Conservation (phyloP, 1,284 basidiomycete species). For the Ustilago trichophora region DNA sequence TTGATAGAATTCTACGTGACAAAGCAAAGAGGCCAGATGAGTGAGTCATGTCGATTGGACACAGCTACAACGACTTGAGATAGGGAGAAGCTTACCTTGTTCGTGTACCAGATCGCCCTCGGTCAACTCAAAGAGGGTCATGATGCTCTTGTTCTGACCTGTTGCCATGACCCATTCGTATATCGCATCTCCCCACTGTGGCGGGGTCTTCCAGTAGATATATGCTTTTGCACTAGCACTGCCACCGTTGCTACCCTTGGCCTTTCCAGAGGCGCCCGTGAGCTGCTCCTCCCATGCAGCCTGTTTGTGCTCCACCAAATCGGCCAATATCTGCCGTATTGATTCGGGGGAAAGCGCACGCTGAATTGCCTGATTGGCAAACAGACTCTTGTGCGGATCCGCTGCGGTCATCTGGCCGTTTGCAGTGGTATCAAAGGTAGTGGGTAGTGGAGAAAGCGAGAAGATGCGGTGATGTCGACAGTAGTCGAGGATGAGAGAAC, state of each 20-base stretch:
- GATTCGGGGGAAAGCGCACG: constrained; percentile 36
- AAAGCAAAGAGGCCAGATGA: too few species aligned
- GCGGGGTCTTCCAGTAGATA: constrained; percentile 70
- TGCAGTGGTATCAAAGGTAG: not conserved
- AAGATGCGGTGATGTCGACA: constrained; percentile 68
- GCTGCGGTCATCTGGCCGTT: not conserved
- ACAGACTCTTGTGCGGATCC: constrained; percentile 26
- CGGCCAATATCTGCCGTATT: constrained; percentile 39
- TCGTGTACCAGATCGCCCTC: constrained; percentile 69
- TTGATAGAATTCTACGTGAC: constrained; percentile 68
- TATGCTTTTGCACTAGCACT: constrained; percentile 57
- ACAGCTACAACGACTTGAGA: too few species aligned
- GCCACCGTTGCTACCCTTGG: too few species aligned
- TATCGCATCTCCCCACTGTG: constrained; percentile 70
- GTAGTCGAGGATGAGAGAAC: constrained; percentile 68
- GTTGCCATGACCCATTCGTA: constrained; percentile 71
- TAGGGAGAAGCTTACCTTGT: constrained; percentile 21
- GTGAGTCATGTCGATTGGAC: too few species aligned
- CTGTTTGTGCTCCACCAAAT: constrained; percentile 52
- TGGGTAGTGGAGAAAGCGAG: constrained; percentile 62
- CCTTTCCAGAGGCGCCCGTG: constrained; percentile 49
- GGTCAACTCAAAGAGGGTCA: constrained; percentile 71
- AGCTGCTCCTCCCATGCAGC: constrained; percentile 35
- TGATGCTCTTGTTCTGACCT: constrained; percentile 70
- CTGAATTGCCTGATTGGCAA: constrained; percentile 35